These are phyloP conservation scores for Phlyctochytrium bullatum DNA, from an alignment of 192 early-diverging fungal genomes.

Conservation along the genomic window DNA sequence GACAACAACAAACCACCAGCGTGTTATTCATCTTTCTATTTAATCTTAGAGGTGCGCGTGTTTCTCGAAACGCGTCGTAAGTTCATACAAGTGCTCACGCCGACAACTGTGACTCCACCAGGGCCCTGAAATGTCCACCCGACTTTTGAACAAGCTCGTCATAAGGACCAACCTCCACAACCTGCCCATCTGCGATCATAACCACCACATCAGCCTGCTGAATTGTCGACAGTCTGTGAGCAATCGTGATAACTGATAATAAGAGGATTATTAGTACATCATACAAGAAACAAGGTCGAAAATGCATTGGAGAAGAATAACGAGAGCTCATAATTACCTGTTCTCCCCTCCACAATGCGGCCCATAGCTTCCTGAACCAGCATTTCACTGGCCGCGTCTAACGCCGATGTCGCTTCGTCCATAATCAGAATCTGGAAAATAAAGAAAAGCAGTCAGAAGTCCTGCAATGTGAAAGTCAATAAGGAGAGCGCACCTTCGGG, in stretches of 20 bases:
- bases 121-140: conserved; percentile 22
- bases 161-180: conserved; percentile 60
- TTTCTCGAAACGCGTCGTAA: too few species aligned
- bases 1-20: too few species aligned
- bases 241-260: conserved; percentile 52
- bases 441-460: not conserved
- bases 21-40: too few species aligned
- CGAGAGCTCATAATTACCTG: conserved; percentile 44
- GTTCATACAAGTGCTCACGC: too few species aligned
- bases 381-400: conserved; percentile 61
- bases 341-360: conserved; percentile 53
- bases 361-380: conserved; percentile 65
- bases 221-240: conserved; percentile 72
- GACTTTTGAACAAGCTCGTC: conserved; percentile 43
- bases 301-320: conserved; percentile 34
- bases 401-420: conserved; percentile 84
- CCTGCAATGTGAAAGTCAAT: conserved; percentile 52
- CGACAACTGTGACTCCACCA: conserved; percentile 19
- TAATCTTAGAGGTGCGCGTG: too few species aligned
- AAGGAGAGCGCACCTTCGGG: conserved; percentile 52
- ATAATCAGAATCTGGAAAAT: conserved; percentile 57
- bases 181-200: conserved; percentile 39
- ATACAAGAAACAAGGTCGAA: conserved; percentile 22
- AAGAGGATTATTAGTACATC: too few species aligned
- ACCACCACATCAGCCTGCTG: conserved; percentile 63